Evolutionary conservation across 352 stramenopile species (phyloP), one percentile per base, ranked within the genome.

Genomic region (Peronospora farinosa): DNA sequence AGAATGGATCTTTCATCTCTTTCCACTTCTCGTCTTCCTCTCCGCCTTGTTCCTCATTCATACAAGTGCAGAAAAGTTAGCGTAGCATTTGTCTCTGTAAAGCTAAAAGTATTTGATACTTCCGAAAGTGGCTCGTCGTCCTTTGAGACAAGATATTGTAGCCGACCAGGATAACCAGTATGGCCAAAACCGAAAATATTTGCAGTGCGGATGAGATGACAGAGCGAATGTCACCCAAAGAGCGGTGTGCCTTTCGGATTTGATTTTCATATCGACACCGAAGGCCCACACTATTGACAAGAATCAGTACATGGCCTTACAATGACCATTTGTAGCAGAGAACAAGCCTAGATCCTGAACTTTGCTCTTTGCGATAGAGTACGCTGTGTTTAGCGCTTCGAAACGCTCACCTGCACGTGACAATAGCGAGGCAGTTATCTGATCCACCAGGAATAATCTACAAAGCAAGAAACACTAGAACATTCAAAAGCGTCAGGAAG

Each of bases 201-300:
- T n/a, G n/a, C n/a, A n/a, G n/a, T n/a, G n/a, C n/a, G n/a, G n/a
- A n/a, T n/a, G n/a, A n/a, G n/a, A n/a, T n/a, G n/a, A n/a, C 60
- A 39, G 88, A 90, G 12, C 80, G 73, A 43, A 69, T 25, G 28
- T 63, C 56, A n/a, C 81, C 81, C 21, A 92, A 69, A 4, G 53
- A 61, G 13, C 81, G 75, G 16, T 74, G 72, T n/a, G n/a, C 12
- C 51, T 49, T 66, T 92, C 81, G 11, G 69, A 86, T 42, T 79
- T 76, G 28, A 90, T 70, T 47, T 92, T 80, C 54, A 91, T 76
- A 47, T 90, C 74, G 15, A 78, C 77, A 43, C 87, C 71, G 33
- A 92, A 79, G 11, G 77, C 86, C 84, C 84, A 96, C 54, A 90
- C 77, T n/a, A 94, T 38, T 17, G 77, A 87, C 47, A 95, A 53